Percentiles rank a stretch among this genome's conserved stretches.
Evolutionary conservation across 2,329 filamentous ascomycete genomes (phyloP).

Genomic region (Fragosphaeria purpurea): DNA sequence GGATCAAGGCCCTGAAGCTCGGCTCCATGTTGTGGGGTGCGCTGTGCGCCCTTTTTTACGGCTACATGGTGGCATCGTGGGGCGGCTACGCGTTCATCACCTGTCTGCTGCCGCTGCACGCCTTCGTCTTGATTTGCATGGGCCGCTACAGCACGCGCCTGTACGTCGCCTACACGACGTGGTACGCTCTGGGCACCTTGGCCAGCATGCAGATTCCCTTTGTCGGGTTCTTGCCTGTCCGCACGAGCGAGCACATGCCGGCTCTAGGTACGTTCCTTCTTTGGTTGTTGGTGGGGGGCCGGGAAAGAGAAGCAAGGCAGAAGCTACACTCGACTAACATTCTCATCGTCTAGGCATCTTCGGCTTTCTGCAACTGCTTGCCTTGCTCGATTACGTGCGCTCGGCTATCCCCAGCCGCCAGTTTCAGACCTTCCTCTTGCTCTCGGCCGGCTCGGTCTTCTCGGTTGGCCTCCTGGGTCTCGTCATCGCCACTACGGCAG

Average conservation of each 20-base stretch:
- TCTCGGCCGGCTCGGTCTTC: slow-evolving; percentile 66
- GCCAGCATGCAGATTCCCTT: slow-evolving; percentile 99
- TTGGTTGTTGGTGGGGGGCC: background rate
- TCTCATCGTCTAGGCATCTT: slow-evolving; percentile 60
- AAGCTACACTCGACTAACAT: too few species aligned
- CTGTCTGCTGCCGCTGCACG: slow-evolving; percentile 87
- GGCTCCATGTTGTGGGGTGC: slow-evolving; percentile 96
- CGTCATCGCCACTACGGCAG: slow-evolving; percentile 67
- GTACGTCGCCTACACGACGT: slow-evolving; percentile 95
- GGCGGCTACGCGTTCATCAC: slow-evolving; percentile 99
- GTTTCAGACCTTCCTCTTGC: slow-evolving; percentile 80
- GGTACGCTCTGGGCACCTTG: slow-evolving; percentile 92
- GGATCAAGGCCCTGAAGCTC: slow-evolving; percentile 97
- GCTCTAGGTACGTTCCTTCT: slow-evolving; percentile 46
- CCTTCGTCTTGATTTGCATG: slow-evolving; percentile 92
- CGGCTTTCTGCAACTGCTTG: slow-evolving; percentile 86
- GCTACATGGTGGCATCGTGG: slow-evolving; percentile 99
- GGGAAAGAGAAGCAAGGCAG: too few species aligned
- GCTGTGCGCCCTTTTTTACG: slow-evolving; percentile 90
- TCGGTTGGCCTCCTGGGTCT: slow-evolving; percentile 70
- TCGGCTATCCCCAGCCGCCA: slow-evolving; percentile 84
- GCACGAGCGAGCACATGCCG: slow-evolving; percentile 97
- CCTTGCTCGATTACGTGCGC: slow-evolving; percentile 82
- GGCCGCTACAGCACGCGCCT: slow-evolving; percentile 87
- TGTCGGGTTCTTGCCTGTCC: slow-evolving; percentile 91